Evolutionary conservation across 371 early-diverging fungal genomes (phyloP).

Genomic region (Mortierella sp.): DNA sequence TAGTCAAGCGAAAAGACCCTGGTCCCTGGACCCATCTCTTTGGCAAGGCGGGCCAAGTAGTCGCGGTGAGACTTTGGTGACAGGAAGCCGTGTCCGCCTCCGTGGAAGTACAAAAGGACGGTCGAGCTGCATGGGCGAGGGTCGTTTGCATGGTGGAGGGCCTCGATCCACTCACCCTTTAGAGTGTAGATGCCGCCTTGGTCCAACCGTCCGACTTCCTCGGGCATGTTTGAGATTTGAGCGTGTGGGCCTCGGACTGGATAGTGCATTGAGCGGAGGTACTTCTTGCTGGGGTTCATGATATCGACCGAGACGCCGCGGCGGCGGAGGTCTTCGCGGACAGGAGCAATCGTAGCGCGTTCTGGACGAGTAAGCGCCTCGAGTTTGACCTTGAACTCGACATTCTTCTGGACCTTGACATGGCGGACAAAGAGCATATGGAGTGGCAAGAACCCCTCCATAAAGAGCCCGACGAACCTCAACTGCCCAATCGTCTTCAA

Average conservation of each 20-base stretch:
- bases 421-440: not conserved
- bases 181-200: slow-evolving; percentile 12
- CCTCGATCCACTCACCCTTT: slow-evolving; percentile 36
- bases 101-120: slow-evolving; percentile 29
- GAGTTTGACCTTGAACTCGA: slow-evolving; percentile 18
- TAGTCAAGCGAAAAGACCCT: slow-evolving; percentile 76
- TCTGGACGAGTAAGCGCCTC: slow-evolving; percentile 16
- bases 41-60: slow-evolving; percentile 3
- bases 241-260: slow-evolving; percentile 10
- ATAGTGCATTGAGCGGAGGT: slow-evolving; percentile 27
- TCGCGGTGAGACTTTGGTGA: slow-evolving; percentile 27
- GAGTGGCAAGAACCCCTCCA: not conserved
- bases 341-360: slow-evolving; percentile 18
- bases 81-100: slow-evolving; percentile 29
- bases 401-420: slow-evolving; percentile 25
- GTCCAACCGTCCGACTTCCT: slow-evolving; percentile 21
- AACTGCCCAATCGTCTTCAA: slow-evolving; percentile 17
- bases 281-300: slow-evolving; percentile 16
- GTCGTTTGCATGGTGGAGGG: slow-evolving; percentile 9
- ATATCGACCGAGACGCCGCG: slow-evolving; percentile 7
- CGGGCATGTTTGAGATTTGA: slow-evolving; percentile 29
- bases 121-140: slow-evolving; percentile 7
- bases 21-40: slow-evolving; percentile 37
- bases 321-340: not conserved
- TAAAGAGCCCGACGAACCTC: slow-evolving; percentile 9